Base-by-base conservation (phyloP, 2,329 filamentous ascomycete species). In the Teratosphaeria destructans region DNA sequence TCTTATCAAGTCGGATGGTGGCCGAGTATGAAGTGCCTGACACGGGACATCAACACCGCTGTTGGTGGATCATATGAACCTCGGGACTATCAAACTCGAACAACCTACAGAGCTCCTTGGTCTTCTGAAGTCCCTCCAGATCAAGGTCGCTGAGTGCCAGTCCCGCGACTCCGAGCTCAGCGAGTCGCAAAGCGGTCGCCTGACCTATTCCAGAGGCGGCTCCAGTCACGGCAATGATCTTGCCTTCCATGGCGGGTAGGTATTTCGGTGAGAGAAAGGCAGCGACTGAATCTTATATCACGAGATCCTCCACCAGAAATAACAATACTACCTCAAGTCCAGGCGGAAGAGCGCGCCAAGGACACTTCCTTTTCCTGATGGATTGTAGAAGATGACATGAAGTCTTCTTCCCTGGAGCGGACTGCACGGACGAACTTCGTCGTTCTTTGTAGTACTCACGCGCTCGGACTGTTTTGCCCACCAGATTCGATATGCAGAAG, bases 171-270 rank as follows among this genome's bases (percentile, higher is more conserved):
- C 37, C 37, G 11, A 43, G 37, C 11, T 43, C 37, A 43, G 37
- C 37, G 8, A 43, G 37, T 76, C 10, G 78, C 37, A 43, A 12
- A 5, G 37, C 37, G 37, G 37, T 43, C 11, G 37, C 37, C 11
- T 43, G 73, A 23, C 79, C 80, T 54, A 82, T 82, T 16, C 80
- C 80, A 5, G 73, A 74, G 1, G 75, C 76, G 2, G 76, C 75
- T 26, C 80, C 80, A 3, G 79, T 81, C 27, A 82, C 65, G 57
- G 77, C 77, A 58, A 81, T 74, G 54, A 81, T 74, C 66, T 78
- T 55, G 7, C 16, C 52, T 19, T 53, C 16, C 52, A 53, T 53
- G 7, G 37, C 37, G 16, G 37, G 37, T n/a, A 14, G 11, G 12
- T 43, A 43, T 43, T 14, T n/a, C 37, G 37, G 7, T 16, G 16